Conservation (phyloP, 352 stramenopile genomes). For the Ophiocytium majus region DNA sequence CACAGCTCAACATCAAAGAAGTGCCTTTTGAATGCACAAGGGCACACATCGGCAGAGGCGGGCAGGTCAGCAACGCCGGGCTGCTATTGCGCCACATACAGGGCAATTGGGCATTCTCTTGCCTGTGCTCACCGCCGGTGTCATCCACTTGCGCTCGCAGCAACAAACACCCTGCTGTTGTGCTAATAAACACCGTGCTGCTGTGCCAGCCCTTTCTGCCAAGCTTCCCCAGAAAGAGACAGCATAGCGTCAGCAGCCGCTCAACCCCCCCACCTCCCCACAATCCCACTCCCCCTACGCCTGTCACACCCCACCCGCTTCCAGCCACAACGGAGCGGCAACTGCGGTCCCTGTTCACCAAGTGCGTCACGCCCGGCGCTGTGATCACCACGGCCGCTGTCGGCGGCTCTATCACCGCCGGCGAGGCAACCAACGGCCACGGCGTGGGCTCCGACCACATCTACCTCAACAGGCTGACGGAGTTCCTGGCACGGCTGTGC, state of each 20-base stretch:
- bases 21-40: too few relatives aligned
- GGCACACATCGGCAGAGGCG: too few relatives aligned
- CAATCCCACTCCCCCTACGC: too few relatives aligned
- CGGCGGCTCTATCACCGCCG: conserved; percentile 12
- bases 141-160: too few relatives aligned
- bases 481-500: neutral
- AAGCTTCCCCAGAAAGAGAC: neutral
- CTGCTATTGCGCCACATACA: too few relatives aligned
- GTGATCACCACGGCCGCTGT: neutral
- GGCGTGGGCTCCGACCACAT: neutral
- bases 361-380: conserved; percentile 13
- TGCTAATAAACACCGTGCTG: too few relatives aligned
- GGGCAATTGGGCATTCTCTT: too few relatives aligned
- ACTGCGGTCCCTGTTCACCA: neutral
- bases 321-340: neutral
- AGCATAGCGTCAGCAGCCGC: neutral
- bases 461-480: neutral
- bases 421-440: neutral
- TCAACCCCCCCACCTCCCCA: neutral
- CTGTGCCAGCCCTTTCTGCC: neutral
- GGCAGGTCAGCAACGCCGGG: too few relatives aligned
- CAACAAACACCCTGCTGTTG: too few relatives aligned
- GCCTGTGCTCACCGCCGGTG: too few relatives aligned
- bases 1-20: too few relatives aligned
- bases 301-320: too few relatives aligned